Percentiles rank a stretch among this genome's conserved stretches.
Conservation (phyloP, 2,329 filamentous ascomycete species). For the Aspergillus neotritici region DNA sequence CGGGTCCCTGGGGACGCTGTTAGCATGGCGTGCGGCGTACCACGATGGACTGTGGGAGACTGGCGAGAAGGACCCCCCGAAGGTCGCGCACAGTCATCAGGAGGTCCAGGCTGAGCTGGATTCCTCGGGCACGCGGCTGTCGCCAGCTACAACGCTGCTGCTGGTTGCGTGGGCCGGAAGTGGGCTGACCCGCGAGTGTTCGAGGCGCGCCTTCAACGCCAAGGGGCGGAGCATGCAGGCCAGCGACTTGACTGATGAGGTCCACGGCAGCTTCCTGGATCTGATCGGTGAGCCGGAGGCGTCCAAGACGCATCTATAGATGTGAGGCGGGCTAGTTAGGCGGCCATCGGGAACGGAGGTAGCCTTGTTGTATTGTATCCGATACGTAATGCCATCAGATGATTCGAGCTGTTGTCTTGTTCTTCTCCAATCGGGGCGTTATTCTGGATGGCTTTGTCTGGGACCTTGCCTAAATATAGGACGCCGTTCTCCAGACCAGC, state of each 20-base stretch:
- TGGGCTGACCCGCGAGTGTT: conserved; percentile 84
- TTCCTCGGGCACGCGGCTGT: conserved; percentile 52
- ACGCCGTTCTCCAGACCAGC: no score
- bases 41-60: conserved; percentile 71
- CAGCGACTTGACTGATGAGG: conserved; percentile 85
- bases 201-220: conserved; percentile 76
- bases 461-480: background rate
- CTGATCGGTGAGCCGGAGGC: conserved; percentile 67
- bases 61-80: conserved; percentile 28
- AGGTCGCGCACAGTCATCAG: conserved; percentile 32
- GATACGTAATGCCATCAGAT: conserved; percentile 1
- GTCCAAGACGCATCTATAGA: conserved; percentile 32
- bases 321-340: no score
- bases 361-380: background rate
- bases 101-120: conserved; percentile 39
- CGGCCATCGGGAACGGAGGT: no score
- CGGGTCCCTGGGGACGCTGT: conserved; percentile 77
- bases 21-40: conserved; percentile 86
- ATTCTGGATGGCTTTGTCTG: background rate
- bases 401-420: background rate
- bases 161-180: conserved; percentile 83
- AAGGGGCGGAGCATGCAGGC: conserved; percentile 86
- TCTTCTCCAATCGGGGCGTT: background rate
- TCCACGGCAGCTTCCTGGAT: conserved; percentile 73
- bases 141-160: conserved; percentile 56